Conservation (phyloP, 2,329 filamentous ascomycete genomes). For the Albifimbria verrucaria region DNA sequence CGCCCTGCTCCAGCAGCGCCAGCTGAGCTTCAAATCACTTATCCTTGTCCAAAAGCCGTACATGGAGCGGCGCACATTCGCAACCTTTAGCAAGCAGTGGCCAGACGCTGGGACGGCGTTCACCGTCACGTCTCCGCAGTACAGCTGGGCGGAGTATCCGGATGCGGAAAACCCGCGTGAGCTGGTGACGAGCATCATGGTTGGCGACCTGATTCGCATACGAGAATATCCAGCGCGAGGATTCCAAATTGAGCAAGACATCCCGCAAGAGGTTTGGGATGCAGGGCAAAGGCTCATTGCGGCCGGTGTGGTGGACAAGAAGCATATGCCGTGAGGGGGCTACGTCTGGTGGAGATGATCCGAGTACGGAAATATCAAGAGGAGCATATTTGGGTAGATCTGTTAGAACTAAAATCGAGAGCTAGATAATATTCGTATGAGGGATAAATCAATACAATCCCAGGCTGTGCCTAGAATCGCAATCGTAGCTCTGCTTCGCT, state of each 20-base stretch:
- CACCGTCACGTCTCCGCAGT: slow-evolving; percentile 36
- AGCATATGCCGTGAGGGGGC: slow-evolving; percentile 32
- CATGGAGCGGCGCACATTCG: slow-evolving; percentile 44
- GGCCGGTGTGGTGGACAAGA: slow-evolving; percentile 28
- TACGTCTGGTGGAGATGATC: no score
- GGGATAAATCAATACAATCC: no score
- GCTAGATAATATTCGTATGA: no score
- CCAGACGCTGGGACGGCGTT: slow-evolving; percentile 30
- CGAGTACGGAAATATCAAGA: neutral
- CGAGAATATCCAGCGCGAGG: slow-evolving; percentile 38
- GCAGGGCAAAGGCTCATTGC: slow-evolving; percentile 36
- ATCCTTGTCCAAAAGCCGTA: slow-evolving; percentile 47
- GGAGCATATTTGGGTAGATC: neutral
- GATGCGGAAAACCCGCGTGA: slow-evolving; percentile 37
- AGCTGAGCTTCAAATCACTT: slow-evolving; percentile 24
- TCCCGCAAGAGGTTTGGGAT: slow-evolving; percentile 38
- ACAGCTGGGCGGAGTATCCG: slow-evolving; percentile 37
- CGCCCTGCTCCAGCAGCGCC: slow-evolving; percentile 25
- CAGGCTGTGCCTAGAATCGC: no score
- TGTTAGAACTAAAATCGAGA: no score
- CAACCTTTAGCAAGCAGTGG: slow-evolving; percentile 46
- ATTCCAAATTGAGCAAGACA: slow-evolving; percentile 41
- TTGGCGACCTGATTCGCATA: slow-evolving; percentile 41
- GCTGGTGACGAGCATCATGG: slow-evolving; percentile 40
- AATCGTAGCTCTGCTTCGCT: no score